These are phyloP conservation scores for Raffaelea albimanens DNA, from an alignment of 2,329 filamentous ascomycete genomes.

Conservation along the genomic window DNA sequence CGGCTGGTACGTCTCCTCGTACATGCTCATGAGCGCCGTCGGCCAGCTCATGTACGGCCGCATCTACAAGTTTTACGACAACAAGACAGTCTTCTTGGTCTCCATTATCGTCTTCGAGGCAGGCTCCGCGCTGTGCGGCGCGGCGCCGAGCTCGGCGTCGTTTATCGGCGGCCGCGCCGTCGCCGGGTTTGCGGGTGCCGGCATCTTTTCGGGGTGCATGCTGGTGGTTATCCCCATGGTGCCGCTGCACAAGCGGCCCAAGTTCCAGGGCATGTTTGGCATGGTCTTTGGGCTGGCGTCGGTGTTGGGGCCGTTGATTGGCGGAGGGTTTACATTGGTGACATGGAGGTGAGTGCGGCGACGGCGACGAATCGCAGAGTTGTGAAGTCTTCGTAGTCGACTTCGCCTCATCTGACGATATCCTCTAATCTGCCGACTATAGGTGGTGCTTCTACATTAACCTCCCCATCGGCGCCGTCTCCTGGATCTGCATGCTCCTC, in stretches of 20 bases:
- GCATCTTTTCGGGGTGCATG: slow-evolving; percentile 27
- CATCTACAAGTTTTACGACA: slow-evolving; percentile 27
- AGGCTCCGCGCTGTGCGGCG: slow-evolving; percentile 29
- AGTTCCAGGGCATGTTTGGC: slow-evolving; percentile 24
- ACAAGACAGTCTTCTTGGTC: slow-evolving; percentile 21
- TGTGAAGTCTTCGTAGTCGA: no score
- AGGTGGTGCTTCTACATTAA: neutral
- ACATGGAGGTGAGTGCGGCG: slow-evolving; percentile 22
- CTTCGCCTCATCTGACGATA: neutral
- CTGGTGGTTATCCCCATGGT: slow-evolving; percentile 23
- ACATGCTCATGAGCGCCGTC: neutral
- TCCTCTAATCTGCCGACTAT: neutral
- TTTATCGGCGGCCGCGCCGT: slow-evolving; percentile 30
- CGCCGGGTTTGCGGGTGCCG: slow-evolving; percentile 25
- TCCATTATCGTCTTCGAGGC: slow-evolving; percentile 25
- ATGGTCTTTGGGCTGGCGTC: slow-evolving; percentile 25
- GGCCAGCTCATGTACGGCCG: slow-evolving; percentile 25
- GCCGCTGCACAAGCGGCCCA: slow-evolving; percentile 21
- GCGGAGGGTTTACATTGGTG: slow-evolving; percentile 25
- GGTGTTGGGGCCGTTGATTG: slow-evolving; percentile 24
- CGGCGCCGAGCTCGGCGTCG: slow-evolving; percentile 25
- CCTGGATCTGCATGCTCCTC: neutral
- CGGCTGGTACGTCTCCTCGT: slow-evolving; percentile 7
- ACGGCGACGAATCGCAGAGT: no score
- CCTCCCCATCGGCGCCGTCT: neutral